phyloP scores from a whole-genome alignment of 805 yeast genomes.

The Barnettozyma botsteinii region DNA sequence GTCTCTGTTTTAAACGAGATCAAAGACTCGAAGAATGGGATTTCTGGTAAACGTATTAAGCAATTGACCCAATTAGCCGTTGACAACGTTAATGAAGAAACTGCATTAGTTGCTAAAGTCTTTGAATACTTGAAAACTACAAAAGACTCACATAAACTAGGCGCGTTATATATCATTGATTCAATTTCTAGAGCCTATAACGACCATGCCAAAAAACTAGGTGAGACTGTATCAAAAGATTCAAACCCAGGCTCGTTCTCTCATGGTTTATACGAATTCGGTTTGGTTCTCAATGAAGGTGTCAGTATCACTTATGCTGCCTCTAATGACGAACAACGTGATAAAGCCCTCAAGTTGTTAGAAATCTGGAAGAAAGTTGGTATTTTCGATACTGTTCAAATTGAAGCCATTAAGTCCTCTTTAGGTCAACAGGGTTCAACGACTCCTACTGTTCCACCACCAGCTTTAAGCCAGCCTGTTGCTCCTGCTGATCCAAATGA shows the following conservation, averaged over 20 bases:
- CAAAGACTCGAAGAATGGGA: slow-evolving; percentile 69
- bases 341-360: slow-evolving; percentile 74
- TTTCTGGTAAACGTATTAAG: slow-evolving; percentile 92
- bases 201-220: slow-evolving; percentile 61
- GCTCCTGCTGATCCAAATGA: slow-evolving; percentile 48
- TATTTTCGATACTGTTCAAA: slow-evolving; percentile 57
- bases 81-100: slow-evolving; percentile 53
- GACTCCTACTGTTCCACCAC: slow-evolving; percentile 55
- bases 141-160: slow-evolving; percentile 79
- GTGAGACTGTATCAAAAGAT: slow-evolving; percentile 39
- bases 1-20: slow-evolving; percentile 25
- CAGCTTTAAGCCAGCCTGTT: slow-evolving; percentile 18
- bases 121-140: slow-evolving; percentile 65
- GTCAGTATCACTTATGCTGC: slow-evolving; percentile 57
- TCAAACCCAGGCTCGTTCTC: slow-evolving; percentile 70
- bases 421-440: slow-evolving; percentile 39
- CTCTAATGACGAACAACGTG: slow-evolving; percentile 52
- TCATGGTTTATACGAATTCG: slow-evolving; percentile 62
- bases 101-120: slow-evolving; percentile 52
- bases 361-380: slow-evolving; percentile 90
- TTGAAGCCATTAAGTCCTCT: slow-evolving; percentile 51
- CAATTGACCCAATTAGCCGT: slow-evolving; percentile 75
- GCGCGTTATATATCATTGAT: slow-evolving; percentile 86
- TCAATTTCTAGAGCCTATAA: slow-evolving; percentile 82
- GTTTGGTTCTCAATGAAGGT: slow-evolving; percentile 56